phyloP scores from a whole-genome alignment of 495 filamentous ascomycete species.

The Trypethelium eluteriae region DNA sequence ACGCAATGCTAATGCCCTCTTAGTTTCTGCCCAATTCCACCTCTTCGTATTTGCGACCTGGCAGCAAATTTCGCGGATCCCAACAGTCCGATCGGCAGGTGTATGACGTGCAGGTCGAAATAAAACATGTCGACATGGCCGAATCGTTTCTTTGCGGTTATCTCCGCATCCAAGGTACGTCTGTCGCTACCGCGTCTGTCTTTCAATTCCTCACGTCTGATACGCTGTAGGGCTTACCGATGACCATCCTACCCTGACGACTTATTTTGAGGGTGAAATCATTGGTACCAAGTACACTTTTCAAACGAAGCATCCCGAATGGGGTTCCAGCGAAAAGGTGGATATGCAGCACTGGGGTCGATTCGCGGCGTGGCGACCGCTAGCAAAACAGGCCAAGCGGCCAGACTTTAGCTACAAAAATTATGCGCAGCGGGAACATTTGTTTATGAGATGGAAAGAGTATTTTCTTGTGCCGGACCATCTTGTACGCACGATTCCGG shows the following conservation, averaged over 20 bases:
- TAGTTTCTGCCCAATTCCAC: conserved; percentile 56
- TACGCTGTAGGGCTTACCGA: conserved; percentile 68
- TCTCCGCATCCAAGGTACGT: conserved; percentile 86
- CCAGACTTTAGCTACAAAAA: conserved; percentile 65
- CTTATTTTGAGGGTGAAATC: conserved; percentile 97
- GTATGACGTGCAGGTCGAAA: conserved; percentile 93
- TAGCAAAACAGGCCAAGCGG: conserved; percentile 66
- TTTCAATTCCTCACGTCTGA: conserved; percentile 21
- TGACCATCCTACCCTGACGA: conserved; percentile 91
- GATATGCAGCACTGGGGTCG: conserved; percentile 91
- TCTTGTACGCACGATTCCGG: conserved; percentile 76
- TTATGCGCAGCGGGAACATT: conserved; percentile 69
- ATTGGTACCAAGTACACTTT: conserved; percentile 94
- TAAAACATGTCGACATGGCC: conserved; percentile 90
- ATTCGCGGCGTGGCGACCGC: conserved; percentile 77
- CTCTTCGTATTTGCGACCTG: conserved; percentile 78
- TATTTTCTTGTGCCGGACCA: conserved; percentile 97
- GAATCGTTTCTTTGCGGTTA: conserved; percentile 96
- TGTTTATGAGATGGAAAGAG: conserved; percentile 99
- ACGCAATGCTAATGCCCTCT: conserved; percentile 16
- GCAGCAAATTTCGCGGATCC: conserved; percentile 80
- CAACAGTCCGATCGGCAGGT: conserved; percentile 85
- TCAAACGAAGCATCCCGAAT: conserved; percentile 76
- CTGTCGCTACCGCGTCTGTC: neutral
- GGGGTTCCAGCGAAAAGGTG: conserved; percentile 88